These are phyloP conservation scores for Chimonanthus praecox DNA, from an alignment of 164 flowering plant species.

Conservation along the genomic window DNA sequence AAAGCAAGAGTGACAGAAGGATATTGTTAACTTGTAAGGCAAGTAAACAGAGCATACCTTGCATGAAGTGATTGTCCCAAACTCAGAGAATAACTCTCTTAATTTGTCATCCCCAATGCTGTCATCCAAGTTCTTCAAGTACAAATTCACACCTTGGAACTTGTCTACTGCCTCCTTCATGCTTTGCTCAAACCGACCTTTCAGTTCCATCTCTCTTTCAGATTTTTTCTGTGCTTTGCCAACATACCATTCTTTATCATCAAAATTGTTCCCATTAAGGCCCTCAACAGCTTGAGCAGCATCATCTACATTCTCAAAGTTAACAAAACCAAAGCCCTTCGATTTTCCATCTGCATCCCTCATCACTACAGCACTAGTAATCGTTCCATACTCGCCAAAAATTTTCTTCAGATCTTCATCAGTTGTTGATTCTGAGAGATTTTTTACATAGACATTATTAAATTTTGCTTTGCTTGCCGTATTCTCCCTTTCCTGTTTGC, in stretches of 20 bases:
- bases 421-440: constrained; percentile 52
- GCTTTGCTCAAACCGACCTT: constrained; percentile 57
- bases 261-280: constrained; percentile 60
- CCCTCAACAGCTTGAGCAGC: constrained; percentile 73
- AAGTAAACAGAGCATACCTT: constrained; percentile 39
- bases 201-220: constrained; percentile 77
- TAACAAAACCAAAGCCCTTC: constrained; percentile 71
- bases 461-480: constrained; percentile 36
- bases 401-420: constrained; percentile 50
- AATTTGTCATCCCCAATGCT: constrained; percentile 65
- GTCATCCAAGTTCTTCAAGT: constrained; percentile 76
- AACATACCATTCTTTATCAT: constrained; percentile 81
- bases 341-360: constrained; percentile 75
- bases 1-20: background rate
- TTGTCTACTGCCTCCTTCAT: constrained; percentile 62
- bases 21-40: background rate
- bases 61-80: constrained; percentile 74
- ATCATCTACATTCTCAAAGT: constrained; percentile 64
- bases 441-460: constrained; percentile 67
- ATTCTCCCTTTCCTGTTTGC: constrained; percentile 65
- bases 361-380: constrained; percentile 69
- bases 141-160: constrained; percentile 64
- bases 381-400: constrained; percentile 59
- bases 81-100: constrained; percentile 60
- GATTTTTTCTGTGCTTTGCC: constrained; percentile 83